phyloP scores from a whole-genome alignment of 129 eudicot species.

The Lactuca saligna region DNA sequence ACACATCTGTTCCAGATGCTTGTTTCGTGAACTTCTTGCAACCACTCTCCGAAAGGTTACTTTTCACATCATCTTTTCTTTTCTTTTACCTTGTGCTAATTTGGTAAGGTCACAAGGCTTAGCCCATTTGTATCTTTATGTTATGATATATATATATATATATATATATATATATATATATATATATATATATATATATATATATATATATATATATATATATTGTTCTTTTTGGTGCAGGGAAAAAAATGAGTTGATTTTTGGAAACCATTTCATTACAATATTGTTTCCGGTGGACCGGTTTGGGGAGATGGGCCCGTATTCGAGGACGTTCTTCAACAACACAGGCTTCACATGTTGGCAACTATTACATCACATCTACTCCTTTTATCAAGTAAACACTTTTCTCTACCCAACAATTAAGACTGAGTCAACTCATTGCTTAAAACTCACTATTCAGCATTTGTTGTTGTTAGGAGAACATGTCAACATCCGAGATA shows the following conservation, averaged over 20 bases:
- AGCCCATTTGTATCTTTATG: too few species aligned
- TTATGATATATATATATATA: too few species aligned
- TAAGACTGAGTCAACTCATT: neutral
- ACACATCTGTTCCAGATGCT: constrained; percentile 46
- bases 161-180: too few species aligned
- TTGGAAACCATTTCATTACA: constrained; percentile 67
- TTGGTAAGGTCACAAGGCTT: neutral
- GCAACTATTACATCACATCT: constrained; percentile 65
- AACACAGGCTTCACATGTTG: constrained; percentile 71
- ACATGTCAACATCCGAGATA: constrained; percentile 66
- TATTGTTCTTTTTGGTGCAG: constrained; percentile 28
- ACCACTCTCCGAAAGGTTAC: constrained; percentile 80
- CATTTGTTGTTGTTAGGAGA: constrained; percentile 44
- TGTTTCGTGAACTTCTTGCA: constrained; percentile 63
- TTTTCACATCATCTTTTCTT: constrained; percentile 2
- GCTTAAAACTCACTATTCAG: neutral
- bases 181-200: too few species aligned
- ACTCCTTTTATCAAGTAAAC: constrained; percentile 80
- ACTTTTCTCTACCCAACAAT: neutral
- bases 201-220: too few species aligned
- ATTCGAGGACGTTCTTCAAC: constrained; percentile 82
- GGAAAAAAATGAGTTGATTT: constrained; percentile 67
- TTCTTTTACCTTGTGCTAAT: neutral
- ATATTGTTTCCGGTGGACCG: constrained; percentile 85
- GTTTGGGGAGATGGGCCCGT: constrained; percentile 78